Percentiles rank a stretch among this genome's conserved stretches.
These are phyloP conservation scores for Neonectria magnoliae DNA, from an alignment of 2,329 filamentous ascomycete genomes.

Conservation along the genomic window DNA sequence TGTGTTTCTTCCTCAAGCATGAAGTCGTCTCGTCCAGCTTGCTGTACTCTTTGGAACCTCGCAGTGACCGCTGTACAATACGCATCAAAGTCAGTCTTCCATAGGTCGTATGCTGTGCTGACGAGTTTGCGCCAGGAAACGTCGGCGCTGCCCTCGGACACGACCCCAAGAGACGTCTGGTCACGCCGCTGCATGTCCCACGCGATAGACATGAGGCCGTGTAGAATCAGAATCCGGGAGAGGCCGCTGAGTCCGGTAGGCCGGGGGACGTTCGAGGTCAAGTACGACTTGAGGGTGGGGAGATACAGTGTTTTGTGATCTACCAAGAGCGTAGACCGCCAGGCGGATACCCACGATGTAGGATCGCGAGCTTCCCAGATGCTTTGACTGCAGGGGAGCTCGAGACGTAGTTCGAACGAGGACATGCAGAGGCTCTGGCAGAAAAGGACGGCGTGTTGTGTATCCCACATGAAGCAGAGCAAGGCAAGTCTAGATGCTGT, in stretches of 20 bases:
- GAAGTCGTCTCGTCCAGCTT: neutral
- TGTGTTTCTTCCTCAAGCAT: constrained; percentile 17
- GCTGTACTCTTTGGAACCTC: constrained; percentile 11
- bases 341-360: constrained; percentile 58
- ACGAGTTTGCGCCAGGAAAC: constrained; percentile 61
- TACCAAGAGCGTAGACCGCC: constrained; percentile 34
- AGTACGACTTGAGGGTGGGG: constrained; percentile 64
- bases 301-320: constrained; percentile 52
- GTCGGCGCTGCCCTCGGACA: constrained; percentile 30
- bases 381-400: constrained; percentile 63
- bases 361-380: constrained; percentile 68
- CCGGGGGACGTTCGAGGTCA: constrained; percentile 55
- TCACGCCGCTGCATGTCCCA: constrained; percentile 71
- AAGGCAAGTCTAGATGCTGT: constrained; percentile 57
- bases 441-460: constrained; percentile 71
- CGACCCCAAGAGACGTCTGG: constrained; percentile 65
- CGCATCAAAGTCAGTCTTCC: constrained; percentile 67
- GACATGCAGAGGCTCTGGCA: constrained; percentile 75
- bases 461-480: constrained; percentile 74
- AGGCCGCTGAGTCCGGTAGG: constrained; percentile 58
- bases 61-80: constrained; percentile 51
- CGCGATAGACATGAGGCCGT: constrained; percentile 70
- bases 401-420: constrained; percentile 68
- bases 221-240: constrained; percentile 64
- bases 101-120: constrained; percentile 62